Conservation (phyloP, 805 yeast genomes). For the Sugiyamaella lignohabitans region DNA sequence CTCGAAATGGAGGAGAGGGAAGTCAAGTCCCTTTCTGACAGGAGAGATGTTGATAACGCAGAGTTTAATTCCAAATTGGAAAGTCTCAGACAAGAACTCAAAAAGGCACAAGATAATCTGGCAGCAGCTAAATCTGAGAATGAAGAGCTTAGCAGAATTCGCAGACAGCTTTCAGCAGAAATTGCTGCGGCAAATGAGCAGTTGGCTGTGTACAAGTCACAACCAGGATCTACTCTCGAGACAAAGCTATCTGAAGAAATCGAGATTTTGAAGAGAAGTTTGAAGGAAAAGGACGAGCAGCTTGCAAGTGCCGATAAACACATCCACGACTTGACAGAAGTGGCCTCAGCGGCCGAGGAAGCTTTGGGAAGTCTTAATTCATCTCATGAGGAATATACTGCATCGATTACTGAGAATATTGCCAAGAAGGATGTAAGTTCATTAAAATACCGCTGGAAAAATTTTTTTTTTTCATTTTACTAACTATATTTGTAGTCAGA, state of each 20-base stretch:
- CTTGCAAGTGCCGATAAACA: slow-evolving; percentile 52
- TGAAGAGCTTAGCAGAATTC: slow-evolving; percentile 26
- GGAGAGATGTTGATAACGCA: slow-evolving; percentile 51
- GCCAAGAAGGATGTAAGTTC: slow-evolving; percentile 14
- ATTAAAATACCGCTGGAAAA: no score
- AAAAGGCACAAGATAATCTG: slow-evolving; percentile 38
- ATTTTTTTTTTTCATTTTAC: neutral
- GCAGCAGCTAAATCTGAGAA: slow-evolving; percentile 38
- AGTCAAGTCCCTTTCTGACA: slow-evolving; percentile 42
- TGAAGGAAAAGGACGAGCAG: slow-evolving; percentile 35
- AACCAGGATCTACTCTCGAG: slow-evolving; percentile 22
- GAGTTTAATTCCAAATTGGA: slow-evolving; percentile 58
- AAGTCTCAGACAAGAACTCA: slow-evolving; percentile 41
- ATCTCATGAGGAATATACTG: slow-evolving; percentile 45
- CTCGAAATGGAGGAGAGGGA: slow-evolving; percentile 46
- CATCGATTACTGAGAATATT: slow-evolving; percentile 18
- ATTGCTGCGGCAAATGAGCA: slow-evolving; percentile 27
- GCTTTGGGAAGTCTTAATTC: slow-evolving; percentile 50
- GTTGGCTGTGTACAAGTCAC: slow-evolving; percentile 27
- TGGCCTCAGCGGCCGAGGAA: slow-evolving; percentile 61
- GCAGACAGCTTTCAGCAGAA: slow-evolving; percentile 8
- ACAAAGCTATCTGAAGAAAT: slow-evolving; percentile 10
- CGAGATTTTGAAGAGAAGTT: slow-evolving; percentile 13
- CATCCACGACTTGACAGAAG: slow-evolving; percentile 52
- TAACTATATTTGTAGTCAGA: slow-evolving; percentile 13